Conservation (phyloP, 768 basidiomycete species). For the Lactifluus rugatus region DNA sequence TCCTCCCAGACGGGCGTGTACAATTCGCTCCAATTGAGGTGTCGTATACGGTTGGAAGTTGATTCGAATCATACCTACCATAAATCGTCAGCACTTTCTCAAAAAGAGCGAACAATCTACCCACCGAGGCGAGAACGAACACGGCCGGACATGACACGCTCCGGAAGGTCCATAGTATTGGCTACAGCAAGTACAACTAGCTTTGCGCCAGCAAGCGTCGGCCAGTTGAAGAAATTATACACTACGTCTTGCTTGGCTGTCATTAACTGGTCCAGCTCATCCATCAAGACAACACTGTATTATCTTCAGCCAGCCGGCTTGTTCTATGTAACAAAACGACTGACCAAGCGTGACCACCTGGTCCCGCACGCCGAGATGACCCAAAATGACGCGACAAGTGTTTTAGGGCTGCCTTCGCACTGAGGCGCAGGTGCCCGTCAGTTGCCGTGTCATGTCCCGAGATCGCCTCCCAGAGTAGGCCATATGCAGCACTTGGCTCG, state of each 20-base stretch:
- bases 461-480: conserved; percentile 87
- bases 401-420: conserved; percentile 75
- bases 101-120: conserved; percentile 20
- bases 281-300: conserved; percentile 87
- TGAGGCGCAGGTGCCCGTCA: conserved; percentile 55
- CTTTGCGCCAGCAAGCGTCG: conserved; percentile 77
- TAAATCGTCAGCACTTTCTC: not conserved
- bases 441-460: conserved; percentile 60
- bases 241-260: conserved; percentile 97
- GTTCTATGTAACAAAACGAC: conserved; percentile 23
- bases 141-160: conserved; percentile 84
- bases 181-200: conserved; percentile 95
- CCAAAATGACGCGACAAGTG: conserved; percentile 72
- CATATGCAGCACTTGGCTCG: conserved; percentile 88
- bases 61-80: conserved; percentile 70
- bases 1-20: conserved; percentile 63
- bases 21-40: conserved; percentile 72
- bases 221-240: conserved; percentile 99
- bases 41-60: conserved; percentile 87
- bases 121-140: conserved; percentile 85
- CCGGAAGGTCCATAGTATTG: conserved; percentile 97
- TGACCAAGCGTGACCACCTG: conserved; percentile 82
- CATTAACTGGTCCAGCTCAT: conserved; percentile 94
- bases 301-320: conserved; percentile 4
- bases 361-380: conserved; percentile 52